Percentiles rank a stretch among this genome's conserved stretches.
Evolutionary conservation across 108 stramenopile genomes (phyloP).

Genomic region (Skeletonema menzelii): DNA sequence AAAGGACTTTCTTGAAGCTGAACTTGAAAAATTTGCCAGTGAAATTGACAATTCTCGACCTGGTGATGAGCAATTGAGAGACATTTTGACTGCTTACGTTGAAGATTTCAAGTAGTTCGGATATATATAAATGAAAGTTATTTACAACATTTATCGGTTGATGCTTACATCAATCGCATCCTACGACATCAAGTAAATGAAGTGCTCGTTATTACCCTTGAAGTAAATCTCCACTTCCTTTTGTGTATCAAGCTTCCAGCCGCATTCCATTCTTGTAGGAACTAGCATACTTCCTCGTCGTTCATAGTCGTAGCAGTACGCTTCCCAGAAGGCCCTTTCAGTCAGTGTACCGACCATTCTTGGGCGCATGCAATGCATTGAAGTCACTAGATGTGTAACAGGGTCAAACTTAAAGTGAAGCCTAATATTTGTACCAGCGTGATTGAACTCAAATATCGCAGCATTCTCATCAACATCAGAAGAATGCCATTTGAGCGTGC

Average conservation of each 20-base stretch:
- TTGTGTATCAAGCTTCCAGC: slow-evolving; percentile 13
- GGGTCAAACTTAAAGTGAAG: slow-evolving; percentile 20
- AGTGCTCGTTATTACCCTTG: slow-evolving; percentile 16
- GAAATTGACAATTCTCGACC: slow-evolving; percentile 31
- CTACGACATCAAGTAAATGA: slow-evolving; percentile 20
- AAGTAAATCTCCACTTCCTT: slow-evolving; percentile 27
- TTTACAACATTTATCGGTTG: background rate
- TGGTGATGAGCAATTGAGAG: slow-evolving; percentile 27
- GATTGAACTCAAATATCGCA: slow-evolving; percentile 16
- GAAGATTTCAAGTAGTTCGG: background rate
- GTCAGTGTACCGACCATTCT: background rate
- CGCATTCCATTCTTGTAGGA: slow-evolving; percentile 30
- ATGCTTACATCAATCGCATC: background rate
- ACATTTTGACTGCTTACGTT: slow-evolving; percentile 18
- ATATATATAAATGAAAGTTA: background rate
- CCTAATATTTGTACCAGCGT: background rate
- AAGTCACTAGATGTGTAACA: slow-evolving; percentile 10
- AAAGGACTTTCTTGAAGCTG: slow-evolving; percentile 26
- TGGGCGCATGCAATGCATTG: slow-evolving; percentile 18
- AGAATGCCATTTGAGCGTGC: slow-evolving; percentile 15
- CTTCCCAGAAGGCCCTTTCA: slow-evolving; percentile 20
- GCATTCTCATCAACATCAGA: slow-evolving; percentile 5
- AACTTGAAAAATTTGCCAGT: slow-evolving; percentile 30
- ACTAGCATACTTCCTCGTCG: slow-evolving; percentile 18
- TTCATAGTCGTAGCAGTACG: slow-evolving; percentile 20